Evolutionary conservation across 1,139 yeast genomes (phyloP), one percentile per base, ranked within the genome.

Genomic region (Torulaspora pretoriensis): DNA sequence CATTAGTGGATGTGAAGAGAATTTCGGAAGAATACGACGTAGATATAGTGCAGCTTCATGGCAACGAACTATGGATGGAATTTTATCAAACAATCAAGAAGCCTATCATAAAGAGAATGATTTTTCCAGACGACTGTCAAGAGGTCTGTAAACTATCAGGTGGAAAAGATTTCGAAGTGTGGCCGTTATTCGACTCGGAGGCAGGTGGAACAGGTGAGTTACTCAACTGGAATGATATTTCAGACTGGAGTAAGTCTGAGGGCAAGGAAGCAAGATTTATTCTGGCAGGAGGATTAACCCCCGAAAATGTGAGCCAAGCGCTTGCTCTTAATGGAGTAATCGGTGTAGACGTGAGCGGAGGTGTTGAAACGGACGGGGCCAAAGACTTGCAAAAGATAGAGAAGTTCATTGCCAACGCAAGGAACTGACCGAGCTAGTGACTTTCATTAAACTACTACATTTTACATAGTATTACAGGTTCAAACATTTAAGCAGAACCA

Each of bases 331-430:
- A 56, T 47, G 81, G 84, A 2, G 78, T 86, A n/a, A 61, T 80
- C 34, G 97, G 97, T 1, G 92, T 83, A 26, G 98, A 92, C 65
- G 97, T 92, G 7, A 84, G 96, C 60, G 92, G 97, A 10, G 98
- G 98, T 1, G 96, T 90, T 1, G 98, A 88, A 55, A 78, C 86
- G 1, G 67, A 75, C 16, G 96, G 95, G 3, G 64, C 57, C 2
- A 92, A 90, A 65, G 95, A 88, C 61, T 56, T 70, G 40, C 62
- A 50, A 1, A 88, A 88, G 65, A 78, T 90, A 30, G 61, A 61
- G 44, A 49, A 54, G 13, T 90, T 89, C 65, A 71, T 90, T 8
- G 50, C 50, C 8, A 73, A 73, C 52, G 92, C 81, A 7, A 65
- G 63, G 40, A 32, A 35, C 13, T n/a, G 12, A 27, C 10, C 13